Evolutionary conservation across 257 asterid species (phyloP), one percentile per base, ranked within the genome.

Genomic region (Pogostemon cablin): DNA sequence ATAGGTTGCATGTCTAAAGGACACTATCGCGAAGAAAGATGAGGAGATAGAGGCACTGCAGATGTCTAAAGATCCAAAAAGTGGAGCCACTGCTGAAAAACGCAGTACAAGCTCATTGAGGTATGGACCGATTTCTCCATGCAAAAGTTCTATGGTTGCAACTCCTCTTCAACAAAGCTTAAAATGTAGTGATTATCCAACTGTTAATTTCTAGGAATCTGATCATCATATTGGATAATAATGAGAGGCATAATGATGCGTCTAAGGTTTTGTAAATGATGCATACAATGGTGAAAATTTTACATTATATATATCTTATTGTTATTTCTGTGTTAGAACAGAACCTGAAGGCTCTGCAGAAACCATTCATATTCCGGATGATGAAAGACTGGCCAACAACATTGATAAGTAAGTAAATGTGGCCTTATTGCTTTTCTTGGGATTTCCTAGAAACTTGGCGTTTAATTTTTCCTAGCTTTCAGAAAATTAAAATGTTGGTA

Each of bases 1-100:
- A 62, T 74, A 93, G 99, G 93, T 95, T 65, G 85, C 93, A 34
- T 80, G 95, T 50, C 96, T 95, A 56, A 95, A 89, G 75, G 96
- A 95, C 72, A 75, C 89, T 9, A 81, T 95, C 58, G 96, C 95
- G 0, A 87, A 84, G 89, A 95, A 86, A 78, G 96, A 95, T 47
- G 98, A 89, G 75, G 92, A 89, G 85, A 81, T 88, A 42, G 97
- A 85, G 81, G 76, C 83, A 74, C 72, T 90, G 79, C 95, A 88
- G 76, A 54, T 60, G 58, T 75, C 66, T 62, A 85, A 82, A 78
- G 91, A 81, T 77, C 68, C 77, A 3, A 84, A 82, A 76, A 72
- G 48, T 59, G 79, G 65, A 44, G 71, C 66, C 46, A 11, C 67
- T 5, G 46, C 41, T 47, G 78, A 65, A 55, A 73, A 66, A 57